These are phyloP conservation scores for Spergularia bocconei DNA, from an alignment of 148 eudicot species.

Conservation along the genomic window DNA sequence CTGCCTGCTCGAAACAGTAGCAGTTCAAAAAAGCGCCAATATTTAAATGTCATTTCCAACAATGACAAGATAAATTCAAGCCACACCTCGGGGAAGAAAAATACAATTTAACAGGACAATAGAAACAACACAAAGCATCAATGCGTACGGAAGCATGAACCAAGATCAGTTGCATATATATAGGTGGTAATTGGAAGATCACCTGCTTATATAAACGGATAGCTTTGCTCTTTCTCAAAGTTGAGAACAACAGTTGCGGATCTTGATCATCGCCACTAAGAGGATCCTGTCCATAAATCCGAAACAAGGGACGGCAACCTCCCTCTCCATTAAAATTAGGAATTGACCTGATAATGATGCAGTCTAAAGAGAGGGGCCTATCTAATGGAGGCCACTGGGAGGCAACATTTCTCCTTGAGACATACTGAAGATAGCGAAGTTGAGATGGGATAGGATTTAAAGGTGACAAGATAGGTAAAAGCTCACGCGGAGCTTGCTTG, in stretches of 20 bases:
- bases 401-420: slow-evolving; percentile 82
- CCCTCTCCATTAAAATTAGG: slow-evolving; percentile 65
- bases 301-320: slow-evolving; percentile 75
- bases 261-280: slow-evolving; percentile 39
- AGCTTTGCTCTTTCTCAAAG: slow-evolving; percentile 58
- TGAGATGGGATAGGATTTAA: slow-evolving; percentile 89
- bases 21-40: not conserved
- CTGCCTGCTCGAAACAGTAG: slow-evolving; percentile 53
- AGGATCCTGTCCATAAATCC: slow-evolving; percentile 84
- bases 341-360: slow-evolving; percentile 67
- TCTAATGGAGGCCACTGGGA: slow-evolving; percentile 88
- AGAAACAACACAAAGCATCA: not conserved
- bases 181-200: slow-evolving; percentile 3
- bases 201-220: slow-evolving; percentile 83
- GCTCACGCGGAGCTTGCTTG: slow-evolving; percentile 85
- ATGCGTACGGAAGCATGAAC: not conserved
- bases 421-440: slow-evolving; percentile 79
- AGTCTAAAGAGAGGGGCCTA: slow-evolving; percentile 69
- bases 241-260: slow-evolving; percentile 62
- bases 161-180: not conserved
- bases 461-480: slow-evolving; percentile 57
- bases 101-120: not conserved
- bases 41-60: not conserved
- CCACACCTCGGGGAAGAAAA: not conserved
- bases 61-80: not conserved